A percentile compares a stretch with the other conserved stretches of the same genome.
Evolutionary conservation across 805 yeast species (phyloP).

Genomic region (Nakazawaea ambrosiae): DNA sequence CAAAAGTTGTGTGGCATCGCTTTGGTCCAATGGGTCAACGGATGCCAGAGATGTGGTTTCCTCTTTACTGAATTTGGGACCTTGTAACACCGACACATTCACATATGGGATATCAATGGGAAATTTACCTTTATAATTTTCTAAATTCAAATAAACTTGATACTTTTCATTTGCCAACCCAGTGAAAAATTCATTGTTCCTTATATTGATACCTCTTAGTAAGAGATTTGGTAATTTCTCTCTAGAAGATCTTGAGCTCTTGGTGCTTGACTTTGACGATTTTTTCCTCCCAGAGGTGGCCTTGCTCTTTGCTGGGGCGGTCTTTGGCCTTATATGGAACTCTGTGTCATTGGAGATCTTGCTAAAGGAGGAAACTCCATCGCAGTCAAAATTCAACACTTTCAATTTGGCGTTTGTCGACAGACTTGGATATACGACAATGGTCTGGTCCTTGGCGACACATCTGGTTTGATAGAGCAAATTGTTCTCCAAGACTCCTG

Average conservation of each 20-base stretch:
- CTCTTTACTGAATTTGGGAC: slow-evolving; percentile 26
- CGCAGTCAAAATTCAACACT: slow-evolving; percentile 21
- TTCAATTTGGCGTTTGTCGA: slow-evolving; percentile 51
- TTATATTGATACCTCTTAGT: slow-evolving; percentile 45
- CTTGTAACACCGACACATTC: slow-evolving; percentile 43
- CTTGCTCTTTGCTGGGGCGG: slow-evolving; percentile 18
- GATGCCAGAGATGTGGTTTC: no score
- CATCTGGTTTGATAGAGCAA: slow-evolving; percentile 78
- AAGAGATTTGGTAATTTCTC: slow-evolving; percentile 26
- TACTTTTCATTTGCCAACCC: slow-evolving; percentile 20
- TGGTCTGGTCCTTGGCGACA: slow-evolving; percentile 47
- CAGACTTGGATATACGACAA: slow-evolving; percentile 67
- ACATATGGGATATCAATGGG: no score
- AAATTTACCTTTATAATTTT: slow-evolving; percentile 28
- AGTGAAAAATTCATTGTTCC: slow-evolving; percentile 40
- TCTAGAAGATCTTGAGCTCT: slow-evolving; percentile 9
- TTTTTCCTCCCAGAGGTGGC: slow-evolving; percentile 13
- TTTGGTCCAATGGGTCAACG: no score
- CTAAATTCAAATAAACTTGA: slow-evolving; percentile 40
- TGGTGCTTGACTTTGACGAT: slow-evolving; percentile 14
- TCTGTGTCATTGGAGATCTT: slow-evolving; percentile 34
- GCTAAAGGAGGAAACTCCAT: slow-evolving; percentile 34
- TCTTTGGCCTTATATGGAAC: slow-evolving; percentile 61
- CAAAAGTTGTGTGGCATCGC: no score
- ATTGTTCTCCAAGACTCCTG: slow-evolving; percentile 65